phyloP scores from a whole-genome alignment of 176 grass and related monocot genomes.

The Oryza rufipogon region DNA sequence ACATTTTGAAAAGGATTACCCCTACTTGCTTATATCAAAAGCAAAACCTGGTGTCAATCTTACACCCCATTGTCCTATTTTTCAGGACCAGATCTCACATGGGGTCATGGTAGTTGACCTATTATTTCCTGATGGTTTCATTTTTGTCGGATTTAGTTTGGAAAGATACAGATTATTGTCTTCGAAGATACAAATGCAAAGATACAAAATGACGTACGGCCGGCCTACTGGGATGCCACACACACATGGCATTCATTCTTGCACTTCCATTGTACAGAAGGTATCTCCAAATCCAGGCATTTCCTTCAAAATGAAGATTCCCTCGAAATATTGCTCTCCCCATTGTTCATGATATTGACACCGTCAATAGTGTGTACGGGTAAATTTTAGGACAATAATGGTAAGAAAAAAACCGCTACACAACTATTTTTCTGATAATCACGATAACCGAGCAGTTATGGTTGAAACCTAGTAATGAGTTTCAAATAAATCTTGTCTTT shows the following conservation, averaged over 20 bases:
- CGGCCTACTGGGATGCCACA: neutral
- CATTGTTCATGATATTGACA: neutral
- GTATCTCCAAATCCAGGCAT: neutral
- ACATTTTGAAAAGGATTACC: neutral
- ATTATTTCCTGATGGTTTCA: neutral
- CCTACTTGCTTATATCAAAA: neutral
- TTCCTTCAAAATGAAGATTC: neutral
- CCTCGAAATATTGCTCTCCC: neutral
- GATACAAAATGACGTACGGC: neutral
- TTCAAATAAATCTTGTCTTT: too few species aligned
- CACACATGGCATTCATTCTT: neutral
- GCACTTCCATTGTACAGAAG: neutral
- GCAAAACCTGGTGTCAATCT: neutral
- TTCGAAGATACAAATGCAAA: neutral
- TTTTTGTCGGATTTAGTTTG: constrained; percentile 11
- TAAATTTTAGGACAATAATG: too few species aligned
- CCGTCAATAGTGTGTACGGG: neutral
- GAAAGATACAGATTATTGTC: neutral
- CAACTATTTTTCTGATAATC: too few species aligned
- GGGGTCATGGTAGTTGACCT: constrained; percentile 7
- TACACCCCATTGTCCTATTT: neutral
- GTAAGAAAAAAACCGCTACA: too few species aligned
- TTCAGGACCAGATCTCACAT: neutral
- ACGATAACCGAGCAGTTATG: too few species aligned
- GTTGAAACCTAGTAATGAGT: too few species aligned